Percentiles rank a stretch among this genome's conserved stretches.
Conservation (phyloP, 2,329 filamentous ascomycete species). For the Atkinsonella hypoxylon region DNA sequence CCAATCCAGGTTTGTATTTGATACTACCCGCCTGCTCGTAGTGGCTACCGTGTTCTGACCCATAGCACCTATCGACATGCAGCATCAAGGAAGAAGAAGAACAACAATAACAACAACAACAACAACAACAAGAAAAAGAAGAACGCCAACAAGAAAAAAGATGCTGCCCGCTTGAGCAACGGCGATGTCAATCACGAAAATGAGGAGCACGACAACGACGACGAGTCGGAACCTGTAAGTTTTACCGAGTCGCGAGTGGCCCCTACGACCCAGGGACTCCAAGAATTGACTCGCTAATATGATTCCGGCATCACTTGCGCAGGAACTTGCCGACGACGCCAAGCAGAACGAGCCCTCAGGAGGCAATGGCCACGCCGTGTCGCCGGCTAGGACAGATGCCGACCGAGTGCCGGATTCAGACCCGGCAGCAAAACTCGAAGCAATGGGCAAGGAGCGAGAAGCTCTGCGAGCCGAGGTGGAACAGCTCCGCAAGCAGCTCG, state of each 20-base stretch:
- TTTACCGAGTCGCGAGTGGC: neutral
- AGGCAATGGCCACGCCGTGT: conserved; percentile 29
- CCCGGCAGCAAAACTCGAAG: conserved; percentile 49
- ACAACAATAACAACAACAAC: conserved; percentile 45
- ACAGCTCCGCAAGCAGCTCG: conserved; percentile 68
- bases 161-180: conserved; percentile 22
- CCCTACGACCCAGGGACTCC: neutral
- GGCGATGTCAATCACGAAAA: conserved; percentile 20
- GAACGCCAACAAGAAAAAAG: conserved; percentile 37
- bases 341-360: conserved; percentile 12
- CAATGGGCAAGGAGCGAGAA: conserved; percentile 71
- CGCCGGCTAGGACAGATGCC: conserved; percentile 13
- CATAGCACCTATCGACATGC: conserved; percentile 8
- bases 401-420: conserved; percentile 27
- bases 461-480: conserved; percentile 70
- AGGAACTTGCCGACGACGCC: conserved; percentile 18
- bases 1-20: conserved; percentile 23
- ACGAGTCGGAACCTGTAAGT: conserved; percentile 26
- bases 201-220: conserved; percentile 30
- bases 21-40: neutral
- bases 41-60: conserved; percentile 20
- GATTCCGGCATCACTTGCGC: conserved; percentile 1
- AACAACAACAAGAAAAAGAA: conserved; percentile 49
- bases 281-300: conserved; percentile 7
- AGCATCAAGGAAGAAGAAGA: conserved; percentile 43